Percentiles rank a stretch among this genome's conserved stretches.
phyloP scores from a whole-genome alignment of 2,329 filamentous ascomycete genomes.

The Aspergillus persii region DNA sequence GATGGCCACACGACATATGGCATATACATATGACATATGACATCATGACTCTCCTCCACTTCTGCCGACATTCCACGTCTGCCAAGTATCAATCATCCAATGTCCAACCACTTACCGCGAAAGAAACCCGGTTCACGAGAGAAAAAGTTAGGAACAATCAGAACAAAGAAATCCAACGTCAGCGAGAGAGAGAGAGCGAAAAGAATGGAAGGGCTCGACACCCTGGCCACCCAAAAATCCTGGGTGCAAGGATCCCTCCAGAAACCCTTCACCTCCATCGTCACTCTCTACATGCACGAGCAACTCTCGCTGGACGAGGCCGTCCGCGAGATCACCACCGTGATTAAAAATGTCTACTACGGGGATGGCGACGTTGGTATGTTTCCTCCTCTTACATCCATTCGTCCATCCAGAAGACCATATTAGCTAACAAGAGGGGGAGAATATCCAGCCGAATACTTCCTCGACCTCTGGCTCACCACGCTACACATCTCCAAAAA shows the following conservation, averaged over 20 bases:
- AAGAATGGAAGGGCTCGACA: slow-evolving; percentile 8
- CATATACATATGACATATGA: slow-evolving; percentile 6
- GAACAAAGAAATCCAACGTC: too few species aligned
- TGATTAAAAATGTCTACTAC: slow-evolving; percentile 8
- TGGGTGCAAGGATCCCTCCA: slow-evolving; percentile 13
- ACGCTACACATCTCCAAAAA: slow-evolving; percentile 9
- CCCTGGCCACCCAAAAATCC: slow-evolving; percentile 5
- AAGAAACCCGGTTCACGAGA: background rate
- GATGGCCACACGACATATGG: background rate
- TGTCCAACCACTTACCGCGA: background rate
- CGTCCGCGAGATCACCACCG: slow-evolving; percentile 8
- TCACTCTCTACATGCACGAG: slow-evolving; percentile 7
- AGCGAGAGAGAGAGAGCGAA: too few species aligned
- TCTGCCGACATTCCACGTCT: background rate
- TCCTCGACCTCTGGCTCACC: slow-evolving; percentile 12
- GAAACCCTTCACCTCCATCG: slow-evolving; percentile 11
- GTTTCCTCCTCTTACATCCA: too few species aligned
- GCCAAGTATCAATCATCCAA: background rate
- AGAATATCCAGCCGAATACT: background rate
- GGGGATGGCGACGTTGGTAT: slow-evolving; percentile 6
- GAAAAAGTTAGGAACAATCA: background rate
- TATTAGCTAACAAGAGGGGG: background rate
- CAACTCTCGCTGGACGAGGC: slow-evolving; percentile 4
- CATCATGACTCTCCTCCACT: background rate
- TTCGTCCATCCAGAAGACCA: too few species aligned